These are phyloP conservation scores for Leccinellum albellum DNA, from an alignment of 768 basidiomycete species.

Conservation along the genomic window DNA sequence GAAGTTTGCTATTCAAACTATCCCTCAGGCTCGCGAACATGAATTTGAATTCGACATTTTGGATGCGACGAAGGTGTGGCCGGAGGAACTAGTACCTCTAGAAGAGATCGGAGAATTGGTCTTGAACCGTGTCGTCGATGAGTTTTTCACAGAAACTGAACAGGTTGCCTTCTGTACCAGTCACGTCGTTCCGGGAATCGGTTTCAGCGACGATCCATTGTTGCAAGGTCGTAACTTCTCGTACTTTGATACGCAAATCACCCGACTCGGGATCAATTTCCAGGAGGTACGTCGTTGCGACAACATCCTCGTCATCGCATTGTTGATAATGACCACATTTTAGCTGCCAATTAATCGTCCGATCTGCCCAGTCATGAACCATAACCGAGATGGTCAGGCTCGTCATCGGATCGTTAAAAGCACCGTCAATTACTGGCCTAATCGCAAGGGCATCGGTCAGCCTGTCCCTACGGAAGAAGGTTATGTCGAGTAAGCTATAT, in stretches of 20 bases:
- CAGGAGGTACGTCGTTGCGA: slow-evolving; percentile 43
- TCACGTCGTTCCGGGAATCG: slow-evolving; percentile 58
- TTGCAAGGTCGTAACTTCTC: slow-evolving; percentile 85
- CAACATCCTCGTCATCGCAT: neutral
- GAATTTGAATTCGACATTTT: slow-evolving; percentile 86
- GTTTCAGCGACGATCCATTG: slow-evolving; percentile 73
- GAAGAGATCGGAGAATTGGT: slow-evolving; percentile 74
- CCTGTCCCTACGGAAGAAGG: slow-evolving; percentile 49
- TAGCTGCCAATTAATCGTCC: slow-evolving; percentile 82
- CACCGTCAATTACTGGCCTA: slow-evolving; percentile 78
- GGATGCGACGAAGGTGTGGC: slow-evolving; percentile 85
- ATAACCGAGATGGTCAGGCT: slow-evolving; percentile 58
- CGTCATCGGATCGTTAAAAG: slow-evolving; percentile 58
- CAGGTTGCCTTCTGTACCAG: slow-evolving; percentile 85
- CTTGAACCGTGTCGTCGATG: slow-evolving; percentile 58
- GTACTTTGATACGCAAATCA: slow-evolving; percentile 83
- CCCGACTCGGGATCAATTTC: slow-evolving; percentile 79
- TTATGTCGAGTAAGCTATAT: slow-evolving; percentile 46
- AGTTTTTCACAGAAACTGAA: slow-evolving; percentile 85
- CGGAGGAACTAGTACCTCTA: slow-evolving; percentile 75
- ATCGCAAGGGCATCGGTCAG: slow-evolving; percentile 50
- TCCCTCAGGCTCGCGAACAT: slow-evolving; percentile 70
- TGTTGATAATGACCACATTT: neutral
- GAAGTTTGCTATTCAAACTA: slow-evolving; percentile 64
- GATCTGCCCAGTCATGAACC: slow-evolving; percentile 69